phyloP scores from a whole-genome alignment of 2,329 filamentous ascomycete species.

The Exophiala sp. region DNA sequence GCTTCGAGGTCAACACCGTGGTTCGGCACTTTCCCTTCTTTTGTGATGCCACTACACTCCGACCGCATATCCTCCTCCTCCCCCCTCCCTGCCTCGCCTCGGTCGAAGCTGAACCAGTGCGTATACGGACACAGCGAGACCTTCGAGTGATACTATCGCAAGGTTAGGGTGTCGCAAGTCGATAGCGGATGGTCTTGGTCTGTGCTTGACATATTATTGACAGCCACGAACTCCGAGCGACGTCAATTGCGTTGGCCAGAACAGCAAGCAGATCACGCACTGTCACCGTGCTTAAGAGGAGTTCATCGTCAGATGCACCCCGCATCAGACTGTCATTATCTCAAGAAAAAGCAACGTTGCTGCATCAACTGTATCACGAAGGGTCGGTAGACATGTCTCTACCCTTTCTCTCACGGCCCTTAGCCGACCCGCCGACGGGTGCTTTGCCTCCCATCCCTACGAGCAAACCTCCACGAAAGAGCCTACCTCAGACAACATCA shows the following conservation, averaged over 20 bases:
- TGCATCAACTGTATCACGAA: constrained; percentile 1
- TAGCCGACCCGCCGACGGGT: constrained; percentile 62
- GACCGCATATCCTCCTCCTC: constrained; percentile 6
- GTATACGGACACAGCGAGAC: not conserved
- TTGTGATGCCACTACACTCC: constrained; percentile 5
- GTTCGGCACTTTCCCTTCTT: constrained; percentile 11
- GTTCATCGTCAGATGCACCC: constrained; percentile 3
- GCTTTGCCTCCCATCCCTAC: constrained; percentile 69
- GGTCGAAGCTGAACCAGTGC: not conserved
- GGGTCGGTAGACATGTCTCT: constrained; percentile 19
- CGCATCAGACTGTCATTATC: constrained; percentile 8
- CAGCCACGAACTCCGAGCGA: not conserved
- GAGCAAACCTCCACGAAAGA: constrained; percentile 62
- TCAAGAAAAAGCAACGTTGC: not conserved
- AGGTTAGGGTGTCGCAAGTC: not conserved
- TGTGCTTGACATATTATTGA: not conserved
- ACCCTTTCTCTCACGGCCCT: constrained; percentile 44
- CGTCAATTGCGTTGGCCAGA: not conserved
- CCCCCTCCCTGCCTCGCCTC: constrained; percentile 6
- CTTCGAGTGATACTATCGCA: too few species aligned
- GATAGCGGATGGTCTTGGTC: not conserved
- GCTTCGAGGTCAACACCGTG: constrained; percentile 10
- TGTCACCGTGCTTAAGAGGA: not conserved
- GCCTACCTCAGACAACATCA: constrained; percentile 40
- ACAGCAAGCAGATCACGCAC: not conserved